Evolutionary conservation across 2,329 filamentous ascomycete genomes (phyloP), one percentile per base, ranked within the genome.

Genomic region (Arthrinium puccinioides): DNA sequence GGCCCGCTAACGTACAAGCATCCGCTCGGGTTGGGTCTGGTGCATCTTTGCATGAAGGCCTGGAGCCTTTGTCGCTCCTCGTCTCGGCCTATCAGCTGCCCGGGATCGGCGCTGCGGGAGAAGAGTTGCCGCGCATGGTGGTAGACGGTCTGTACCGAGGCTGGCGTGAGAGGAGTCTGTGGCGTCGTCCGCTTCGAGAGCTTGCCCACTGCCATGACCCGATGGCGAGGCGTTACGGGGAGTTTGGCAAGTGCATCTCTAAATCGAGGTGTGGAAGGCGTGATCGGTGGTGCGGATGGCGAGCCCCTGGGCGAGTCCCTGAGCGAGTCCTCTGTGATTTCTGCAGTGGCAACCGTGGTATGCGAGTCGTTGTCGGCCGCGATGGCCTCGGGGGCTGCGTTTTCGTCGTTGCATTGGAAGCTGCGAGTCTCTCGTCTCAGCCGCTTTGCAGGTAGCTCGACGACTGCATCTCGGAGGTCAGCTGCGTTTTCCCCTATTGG

Each of bases 1-100:
- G 92, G 92, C 0, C 92, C 92, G 50, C 89, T 96, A 48, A 98
- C 83, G 56, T 98, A 98, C 36, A 95, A 74, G 55, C 90, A 97
- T 37, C 89, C 88, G 37, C 81, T 80, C 4, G 73, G 75, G 9
- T 67, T 69, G 14, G 74, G 60, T 8, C 74, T 67, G 5, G 81
- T 65, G 48, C 79, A 78, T 35, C 74, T 72, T 26, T 75, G 66
- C 35, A 96, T 70, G 54, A 95, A 96, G 0, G 55, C 60, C 10
- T 68, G 65, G 23, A 97, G 65, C 45, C 88, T 80, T 11, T 71
- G 65, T 27, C 75, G 68, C 54, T 82, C 68, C 53, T 74, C 64
- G 21, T 94, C 86, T 31, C 89, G 80, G 33, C 89, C 89, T 39
- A 94, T 72, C 10, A 96, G 67, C 48, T 79, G 75, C 3, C 82